A percentile compares a stretch with the other conserved stretches of the same genome.
Evolutionary conservation across 331 rosid genomes (phyloP).

Genomic region (Malus hybrid): DNA sequence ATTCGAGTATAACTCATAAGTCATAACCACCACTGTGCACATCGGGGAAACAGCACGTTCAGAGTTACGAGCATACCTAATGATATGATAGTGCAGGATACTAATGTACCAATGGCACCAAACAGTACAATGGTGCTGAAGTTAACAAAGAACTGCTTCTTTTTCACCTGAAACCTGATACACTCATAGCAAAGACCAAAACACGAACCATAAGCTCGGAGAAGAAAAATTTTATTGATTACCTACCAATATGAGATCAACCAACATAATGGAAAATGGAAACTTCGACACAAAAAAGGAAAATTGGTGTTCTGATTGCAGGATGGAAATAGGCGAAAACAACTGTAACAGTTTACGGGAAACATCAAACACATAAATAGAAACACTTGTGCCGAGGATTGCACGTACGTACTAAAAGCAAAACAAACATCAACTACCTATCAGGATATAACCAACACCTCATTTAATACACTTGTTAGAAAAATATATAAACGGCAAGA

Average conservation of each 20-base stretch:
- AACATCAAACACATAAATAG: neutral
- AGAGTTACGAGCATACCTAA: slow-evolving; percentile 45
- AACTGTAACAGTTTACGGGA: no score
- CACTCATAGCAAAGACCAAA: slow-evolving; percentile 24
- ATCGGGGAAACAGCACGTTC: neutral
- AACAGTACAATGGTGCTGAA: slow-evolving; percentile 75
- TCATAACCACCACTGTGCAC: neutral
- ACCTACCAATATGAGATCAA: neutral
- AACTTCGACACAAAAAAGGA: neutral
- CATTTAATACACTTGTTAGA: neutral
- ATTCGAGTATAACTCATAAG: neutral
- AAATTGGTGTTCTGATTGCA: neutral
- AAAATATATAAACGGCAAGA: neutral
- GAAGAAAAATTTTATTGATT: neutral
- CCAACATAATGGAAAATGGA: neutral
- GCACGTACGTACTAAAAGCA: neutral
- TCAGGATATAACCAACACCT: neutral
- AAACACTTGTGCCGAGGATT: neutral
- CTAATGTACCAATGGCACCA: slow-evolving; percentile 90
- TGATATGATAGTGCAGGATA: slow-evolving; percentile 68
- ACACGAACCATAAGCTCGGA: neutral
- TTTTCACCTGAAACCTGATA: slow-evolving; percentile 96
- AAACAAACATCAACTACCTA: neutral
- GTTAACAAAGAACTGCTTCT: slow-evolving; percentile 90
- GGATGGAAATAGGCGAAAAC: neutral